Base-by-base conservation (phyloP, 805 yeast species). In the Yamadazyma sp. region DNA sequence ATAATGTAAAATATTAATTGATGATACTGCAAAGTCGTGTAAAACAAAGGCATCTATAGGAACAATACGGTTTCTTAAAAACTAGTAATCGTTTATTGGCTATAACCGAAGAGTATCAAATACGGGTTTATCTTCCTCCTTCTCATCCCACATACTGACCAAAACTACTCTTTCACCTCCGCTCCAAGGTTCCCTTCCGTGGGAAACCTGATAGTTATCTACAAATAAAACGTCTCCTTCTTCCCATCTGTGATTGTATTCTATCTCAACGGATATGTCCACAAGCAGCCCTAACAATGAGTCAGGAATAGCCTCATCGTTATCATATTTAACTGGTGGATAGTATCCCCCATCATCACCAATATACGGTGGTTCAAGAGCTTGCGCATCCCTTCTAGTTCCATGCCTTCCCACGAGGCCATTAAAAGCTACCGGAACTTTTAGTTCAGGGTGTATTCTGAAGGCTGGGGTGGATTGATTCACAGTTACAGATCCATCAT, bases 111-210 rank as follows among this genome's bases (percentile, higher is more conserved):
- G 14, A 12, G 17, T 14, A 16, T 9, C 14, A 26, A 26, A 14
- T 4, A 9, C 17, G 9, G 17, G 29, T 13, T 28, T 28, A 16
- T 13, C 21, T n/a, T 15, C 19, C 19, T 17, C 19, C n/a, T 7
- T 22, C n/a, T 26, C 11, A 10, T 60, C 65, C 66, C 67, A 62
- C 62, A 60, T 57, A 35, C 64, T 58, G 14, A 57, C 64, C 17
- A 59, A 32, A 9, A 61, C 46, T 8, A 29, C 41, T 33, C 68
- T 44, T 5, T 50, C 56, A 5, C 64, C 63, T 13, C 46, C 46
- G 12, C 19, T 16, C 50, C 55, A 55, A 2, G 65, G 62, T 2
- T 36, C 22, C 35, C 66, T 48, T 0, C 67, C 68, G 45, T 62
- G 67, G 31, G 57, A 50, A 3, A 53, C 60, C 36, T 54, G 60